phyloP scores from a whole-genome alignment of 352 stramenopile genomes.

The Thraustotheca clavata region DNA sequence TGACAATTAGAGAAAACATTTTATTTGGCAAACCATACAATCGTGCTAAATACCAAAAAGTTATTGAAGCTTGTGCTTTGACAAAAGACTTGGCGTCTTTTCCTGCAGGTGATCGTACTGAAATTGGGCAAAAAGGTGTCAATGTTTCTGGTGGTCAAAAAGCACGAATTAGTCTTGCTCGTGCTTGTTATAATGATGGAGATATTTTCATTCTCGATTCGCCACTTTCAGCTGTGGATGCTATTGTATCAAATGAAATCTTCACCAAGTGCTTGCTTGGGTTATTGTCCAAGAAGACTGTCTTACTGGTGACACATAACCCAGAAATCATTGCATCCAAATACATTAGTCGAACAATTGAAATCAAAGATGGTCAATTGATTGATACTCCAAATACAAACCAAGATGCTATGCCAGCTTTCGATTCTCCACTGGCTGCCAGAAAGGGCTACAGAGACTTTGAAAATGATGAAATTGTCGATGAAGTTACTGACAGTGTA shows the following conservation, averaged over 20 bases:
- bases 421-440: not conserved
- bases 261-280: conserved; percentile 74
- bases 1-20: conserved; percentile 78
- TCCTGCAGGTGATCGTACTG: conserved; percentile 53
- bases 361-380: conserved; percentile 30
- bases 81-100: conserved; percentile 25
- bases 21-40: conserved; percentile 64
- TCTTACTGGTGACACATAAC: conserved; percentile 84
- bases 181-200: conserved; percentile 19
- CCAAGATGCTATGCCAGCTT: not conserved
- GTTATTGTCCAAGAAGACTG: conserved; percentile 37
- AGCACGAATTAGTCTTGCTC: conserved; percentile 29
- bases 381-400: conserved; percentile 16
- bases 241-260: conserved; percentile 81
- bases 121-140: conserved; percentile 39
- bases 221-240: conserved; percentile 65
- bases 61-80: conserved; percentile 26
- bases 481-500: not conserved
- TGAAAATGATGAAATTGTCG: not conserved
- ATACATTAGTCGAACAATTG: conserved; percentile 35
- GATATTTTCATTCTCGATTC: conserved; percentile 22
- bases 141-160: conserved; percentile 38
- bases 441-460: not conserved
- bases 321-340: conserved; percentile 28
- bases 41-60: conserved; percentile 38